phyloP scores from a whole-genome alignment of 2,329 filamentous ascomycete species.

The Fusarium aywerte region DNA sequence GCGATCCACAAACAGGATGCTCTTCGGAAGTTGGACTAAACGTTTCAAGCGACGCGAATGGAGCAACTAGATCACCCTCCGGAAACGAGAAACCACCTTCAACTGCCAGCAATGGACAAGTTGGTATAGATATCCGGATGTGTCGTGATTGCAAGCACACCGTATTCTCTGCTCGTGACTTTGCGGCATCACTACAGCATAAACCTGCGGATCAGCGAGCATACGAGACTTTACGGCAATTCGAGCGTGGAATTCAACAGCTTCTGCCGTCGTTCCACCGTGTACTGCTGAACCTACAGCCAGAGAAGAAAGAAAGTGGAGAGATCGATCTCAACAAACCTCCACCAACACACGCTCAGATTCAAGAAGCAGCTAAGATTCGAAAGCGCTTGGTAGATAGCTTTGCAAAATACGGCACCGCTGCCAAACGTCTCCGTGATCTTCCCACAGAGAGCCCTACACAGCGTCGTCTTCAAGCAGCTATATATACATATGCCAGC shows the following conservation, averaged over 20 bases:
- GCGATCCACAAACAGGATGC: slow-evolving; percentile 84
- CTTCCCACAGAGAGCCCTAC: slow-evolving; percentile 77
- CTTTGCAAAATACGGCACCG: slow-evolving; percentile 86
- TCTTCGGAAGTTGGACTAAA: slow-evolving; percentile 86
- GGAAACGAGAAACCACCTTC: slow-evolving; percentile 57
- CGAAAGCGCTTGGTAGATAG: slow-evolving; percentile 90
- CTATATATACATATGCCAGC: slow-evolving; percentile 84
- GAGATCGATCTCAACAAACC: slow-evolving; percentile 54
- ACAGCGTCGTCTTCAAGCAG: slow-evolving; percentile 80
- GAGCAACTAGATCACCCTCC: slow-evolving; percentile 34
- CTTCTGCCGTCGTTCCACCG: slow-evolving; percentile 87
- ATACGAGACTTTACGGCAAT: slow-evolving; percentile 86
- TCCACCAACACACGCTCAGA: slow-evolving; percentile 70
- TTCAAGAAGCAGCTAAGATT: slow-evolving; percentile 87
- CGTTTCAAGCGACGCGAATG: slow-evolving; percentile 65
- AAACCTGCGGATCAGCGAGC: slow-evolving; percentile 80
- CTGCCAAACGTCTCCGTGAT: slow-evolving; percentile 83
- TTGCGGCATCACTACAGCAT: slow-evolving; percentile 73
- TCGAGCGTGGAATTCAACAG: slow-evolving; percentile 85
- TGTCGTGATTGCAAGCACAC: slow-evolving; percentile 84
- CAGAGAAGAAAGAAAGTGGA: slow-evolving; percentile 54
- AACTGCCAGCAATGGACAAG: slow-evolving; percentile 54
- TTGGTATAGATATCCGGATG: slow-evolving; percentile 86
- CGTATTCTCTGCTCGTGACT: slow-evolving; percentile 76
- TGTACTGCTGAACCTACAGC: slow-evolving; percentile 76